phyloP scores from a whole-genome alignment of 2,329 filamentous ascomycete species.

The Colletotrichum sidae region DNA sequence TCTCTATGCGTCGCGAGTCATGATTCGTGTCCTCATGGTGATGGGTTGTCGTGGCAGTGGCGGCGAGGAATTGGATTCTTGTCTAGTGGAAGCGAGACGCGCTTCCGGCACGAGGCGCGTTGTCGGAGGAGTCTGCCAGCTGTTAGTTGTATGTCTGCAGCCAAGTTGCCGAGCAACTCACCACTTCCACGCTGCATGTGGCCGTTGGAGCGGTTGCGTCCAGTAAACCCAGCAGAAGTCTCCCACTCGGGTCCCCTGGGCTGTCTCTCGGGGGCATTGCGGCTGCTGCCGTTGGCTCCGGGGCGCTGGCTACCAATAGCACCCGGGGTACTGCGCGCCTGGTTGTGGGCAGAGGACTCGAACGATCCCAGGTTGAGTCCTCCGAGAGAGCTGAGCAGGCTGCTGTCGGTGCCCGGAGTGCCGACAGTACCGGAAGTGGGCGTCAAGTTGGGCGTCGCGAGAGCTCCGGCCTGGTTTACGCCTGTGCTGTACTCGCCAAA shows the following conservation, averaged over 20 bases:
- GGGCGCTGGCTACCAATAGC: conserved; percentile 76
- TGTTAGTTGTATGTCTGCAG: conserved; percentile 14
- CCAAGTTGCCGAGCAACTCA: conserved; percentile 48
- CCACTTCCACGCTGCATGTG: conserved; percentile 72
- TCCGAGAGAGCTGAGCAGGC: conserved; percentile 61
- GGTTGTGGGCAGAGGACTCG: conserved; percentile 56
- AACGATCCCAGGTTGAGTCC: conserved; percentile 64
- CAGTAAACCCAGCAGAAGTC: conserved; percentile 62
- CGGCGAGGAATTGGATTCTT: conserved; percentile 31
- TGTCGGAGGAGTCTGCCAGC: conserved; percentile 55
- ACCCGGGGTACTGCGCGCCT: conserved; percentile 63
- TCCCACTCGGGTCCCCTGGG: conserved; percentile 75
- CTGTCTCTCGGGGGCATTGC: conserved; percentile 69
- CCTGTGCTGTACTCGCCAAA: conserved; percentile 60
- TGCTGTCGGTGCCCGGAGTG: conserved; percentile 53
- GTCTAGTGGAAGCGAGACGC: conserved; percentile 38
- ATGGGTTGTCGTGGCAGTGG: conserved; percentile 30
- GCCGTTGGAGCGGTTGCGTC: conserved; percentile 67
- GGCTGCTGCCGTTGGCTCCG: conserved; percentile 56
- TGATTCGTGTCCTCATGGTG: conserved; percentile 39
- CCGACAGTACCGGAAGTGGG: conserved; percentile 51
- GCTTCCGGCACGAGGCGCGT: conserved; percentile 52
- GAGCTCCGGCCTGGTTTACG: conserved; percentile 48
- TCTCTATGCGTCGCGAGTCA: conserved; percentile 47
- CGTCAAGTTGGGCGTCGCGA: conserved; percentile 49